These are phyloP conservation scores for Euclidium syriacum DNA, from an alignment of 345 rosid genomes.

Conservation along the genomic window DNA sequence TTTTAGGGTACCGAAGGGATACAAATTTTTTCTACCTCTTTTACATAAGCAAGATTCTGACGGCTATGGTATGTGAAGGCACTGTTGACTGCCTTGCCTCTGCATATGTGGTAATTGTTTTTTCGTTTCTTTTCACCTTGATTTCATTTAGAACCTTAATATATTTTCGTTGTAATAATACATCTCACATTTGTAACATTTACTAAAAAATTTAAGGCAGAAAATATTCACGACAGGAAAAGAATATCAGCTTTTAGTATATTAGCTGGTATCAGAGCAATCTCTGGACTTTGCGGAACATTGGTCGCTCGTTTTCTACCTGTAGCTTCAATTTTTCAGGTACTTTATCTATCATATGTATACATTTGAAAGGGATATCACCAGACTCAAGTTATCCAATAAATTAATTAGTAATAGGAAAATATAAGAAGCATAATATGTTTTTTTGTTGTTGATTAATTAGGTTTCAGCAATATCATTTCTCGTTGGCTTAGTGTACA, in stretches of 20 bases:
- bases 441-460: neutral
- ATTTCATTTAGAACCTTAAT: neutral
- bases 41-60: slow-evolving; percentile 51
- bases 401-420: neutral
- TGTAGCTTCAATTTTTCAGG: slow-evolving; percentile 54
- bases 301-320: slow-evolving; percentile 75
- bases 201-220: slow-evolving; percentile 61
- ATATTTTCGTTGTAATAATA: neutral
- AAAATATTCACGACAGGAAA: slow-evolving; percentile 38
- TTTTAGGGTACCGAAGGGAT: slow-evolving; percentile 67
- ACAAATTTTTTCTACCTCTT: slow-evolving; percentile 61
- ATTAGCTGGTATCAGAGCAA: slow-evolving; percentile 48
- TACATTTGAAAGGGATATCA: neutral
- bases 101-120: slow-evolving; percentile 79
- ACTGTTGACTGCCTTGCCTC: slow-evolving; percentile 65
- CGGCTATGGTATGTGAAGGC: slow-evolving; percentile 59
- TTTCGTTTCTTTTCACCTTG: neutral
- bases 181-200: neutral
- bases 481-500: slow-evolving; percentile 56
- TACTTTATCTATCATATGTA: slow-evolving; percentile 13
- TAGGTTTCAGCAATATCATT: slow-evolving; percentile 59
- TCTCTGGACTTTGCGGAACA: slow-evolving; percentile 51
- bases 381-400: neutral
- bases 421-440: neutral
- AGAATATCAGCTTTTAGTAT: slow-evolving; percentile 70